Evolutionary conservation across 495 filamentous ascomycete species (phyloP).

Genomic region (Aspergillus coremiiformis): DNA sequence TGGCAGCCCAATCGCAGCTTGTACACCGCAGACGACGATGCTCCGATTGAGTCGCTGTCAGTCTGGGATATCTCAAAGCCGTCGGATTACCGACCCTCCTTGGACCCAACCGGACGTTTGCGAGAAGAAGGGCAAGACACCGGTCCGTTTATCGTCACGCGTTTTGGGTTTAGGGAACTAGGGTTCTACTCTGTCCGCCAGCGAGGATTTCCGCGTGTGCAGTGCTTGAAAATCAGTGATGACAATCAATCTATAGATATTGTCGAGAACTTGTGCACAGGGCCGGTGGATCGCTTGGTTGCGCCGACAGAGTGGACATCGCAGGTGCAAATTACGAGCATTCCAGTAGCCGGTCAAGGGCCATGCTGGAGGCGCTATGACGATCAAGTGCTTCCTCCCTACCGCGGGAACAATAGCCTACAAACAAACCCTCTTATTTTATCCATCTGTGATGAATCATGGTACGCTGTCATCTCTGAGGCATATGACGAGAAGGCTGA

Average conservation of each 20-base stretch:
- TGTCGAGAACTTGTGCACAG: slow-evolving; percentile 45
- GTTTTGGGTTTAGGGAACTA: slow-evolving; percentile 49
- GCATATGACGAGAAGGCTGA: slow-evolving; percentile 45
- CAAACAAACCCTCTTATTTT: slow-evolving; percentile 21
- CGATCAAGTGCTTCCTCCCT: slow-evolving; percentile 37
- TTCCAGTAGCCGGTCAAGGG: slow-evolving; percentile 47
- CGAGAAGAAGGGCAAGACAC: slow-evolving; percentile 25
- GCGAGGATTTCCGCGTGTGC: slow-evolving; percentile 44
- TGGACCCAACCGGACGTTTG: slow-evolving; percentile 42
- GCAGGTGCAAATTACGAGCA: slow-evolving; percentile 43
- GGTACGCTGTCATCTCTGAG: slow-evolving; percentile 45
- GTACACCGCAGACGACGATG: slow-evolving; percentile 48
- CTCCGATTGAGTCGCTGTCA: slow-evolving; percentile 54
- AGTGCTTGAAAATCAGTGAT: slow-evolving; percentile 47
- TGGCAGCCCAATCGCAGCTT: slow-evolving; percentile 58
- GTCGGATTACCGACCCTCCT: slow-evolving; percentile 48
- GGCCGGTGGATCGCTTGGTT: slow-evolving; percentile 29
- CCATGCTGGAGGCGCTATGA: slow-evolving; percentile 45
- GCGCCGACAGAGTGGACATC: slow-evolving; percentile 31
- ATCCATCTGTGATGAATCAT: slow-evolving; percentile 17
- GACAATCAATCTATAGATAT: slow-evolving; percentile 34
- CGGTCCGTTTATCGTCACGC: slow-evolving; percentile 47
- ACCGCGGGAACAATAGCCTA: slow-evolving; percentile 28
- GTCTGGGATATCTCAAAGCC: slow-evolving; percentile 59
- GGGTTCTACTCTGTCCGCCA: slow-evolving; percentile 53